Conservation (phyloP, 805 yeast genomes). For the Sugiyamaella lignohabitans region DNA sequence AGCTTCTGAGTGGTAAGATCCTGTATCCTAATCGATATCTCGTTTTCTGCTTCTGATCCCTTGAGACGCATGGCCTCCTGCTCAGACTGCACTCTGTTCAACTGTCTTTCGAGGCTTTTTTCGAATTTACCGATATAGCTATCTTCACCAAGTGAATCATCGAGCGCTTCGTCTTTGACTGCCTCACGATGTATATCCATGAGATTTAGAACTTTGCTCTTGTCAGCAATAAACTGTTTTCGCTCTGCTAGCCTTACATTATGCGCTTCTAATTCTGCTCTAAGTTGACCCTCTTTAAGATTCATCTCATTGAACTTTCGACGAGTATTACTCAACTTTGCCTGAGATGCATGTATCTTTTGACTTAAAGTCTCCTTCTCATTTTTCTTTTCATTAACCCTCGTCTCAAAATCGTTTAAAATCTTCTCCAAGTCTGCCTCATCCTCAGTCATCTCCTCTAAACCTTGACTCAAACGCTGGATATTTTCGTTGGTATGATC, state of each 20-base stretch:
- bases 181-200: neutral
- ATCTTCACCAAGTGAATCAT: neutral
- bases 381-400: constrained; percentile 19
- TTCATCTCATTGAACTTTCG: constrained; percentile 25
- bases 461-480: constrained; percentile 42
- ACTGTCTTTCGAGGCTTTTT: neutral
- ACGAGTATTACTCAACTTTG: neutral
- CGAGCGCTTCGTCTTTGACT: neutral
- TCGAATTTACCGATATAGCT: neutral
- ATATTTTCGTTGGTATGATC: constrained; percentile 45
- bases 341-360: neutral
- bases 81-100: constrained; percentile 3
- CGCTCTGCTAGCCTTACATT: constrained; percentile 13
- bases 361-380: neutral
- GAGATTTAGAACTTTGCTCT: constrained; percentile 8
- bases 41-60: constrained; percentile 31
- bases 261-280: constrained; percentile 34
- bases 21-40: constrained; percentile 21
- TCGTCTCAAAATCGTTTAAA: constrained; percentile 38
- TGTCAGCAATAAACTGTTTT: constrained; percentile 10
- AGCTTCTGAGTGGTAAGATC: constrained; percentile 23
- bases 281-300: constrained; percentile 50
- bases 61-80: constrained; percentile 14
- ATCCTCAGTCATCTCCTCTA: constrained; percentile 41
- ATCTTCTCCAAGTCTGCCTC: constrained; percentile 37